These are phyloP conservation scores for Microthyrium microscopicum DNA, from an alignment of 2,329 filamentous ascomycete genomes.

Conservation along the genomic window DNA sequence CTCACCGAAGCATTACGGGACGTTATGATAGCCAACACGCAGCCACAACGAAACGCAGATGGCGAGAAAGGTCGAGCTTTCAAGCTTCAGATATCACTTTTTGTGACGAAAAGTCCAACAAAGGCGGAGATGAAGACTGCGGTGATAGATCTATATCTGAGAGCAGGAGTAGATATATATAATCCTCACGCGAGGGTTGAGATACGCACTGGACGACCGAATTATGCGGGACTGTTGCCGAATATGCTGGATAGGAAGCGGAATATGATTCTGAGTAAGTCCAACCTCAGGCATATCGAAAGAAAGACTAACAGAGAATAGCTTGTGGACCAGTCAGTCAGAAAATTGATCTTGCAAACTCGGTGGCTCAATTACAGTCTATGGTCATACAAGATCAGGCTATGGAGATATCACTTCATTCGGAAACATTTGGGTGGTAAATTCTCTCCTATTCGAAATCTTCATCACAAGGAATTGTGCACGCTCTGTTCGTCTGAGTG, in stretches of 20 bases:
- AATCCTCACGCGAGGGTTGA: slow-evolving; percentile 2
- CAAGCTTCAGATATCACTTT: slow-evolving; percentile 1
- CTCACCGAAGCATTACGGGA: slow-evolving; percentile 2
- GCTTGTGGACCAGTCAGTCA: slow-evolving; percentile 5
- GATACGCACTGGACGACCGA: slow-evolving; percentile 3
- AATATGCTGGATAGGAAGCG: slow-evolving; percentile 2
- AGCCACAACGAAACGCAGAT: no score
- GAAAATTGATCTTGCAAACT: slow-evolving; percentile 4
- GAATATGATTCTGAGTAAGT: slow-evolving; percentile 6
- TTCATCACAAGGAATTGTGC: no score
- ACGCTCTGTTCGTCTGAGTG: no score
- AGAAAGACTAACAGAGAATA: neutral
- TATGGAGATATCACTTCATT: slow-evolving; percentile 5
- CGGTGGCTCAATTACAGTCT: slow-evolving; percentile 4
- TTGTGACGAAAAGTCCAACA: slow-evolving; percentile 2
- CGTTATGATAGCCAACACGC: neutral
- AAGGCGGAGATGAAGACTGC: neutral
- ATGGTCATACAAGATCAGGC: slow-evolving; percentile 1
- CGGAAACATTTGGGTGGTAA: slow-evolving; percentile 7
- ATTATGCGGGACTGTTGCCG: neutral
- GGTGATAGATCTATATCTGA: slow-evolving; percentile 4
- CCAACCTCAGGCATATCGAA: neutral
- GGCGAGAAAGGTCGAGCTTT: no score
- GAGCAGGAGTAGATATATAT: slow-evolving; percentile 1
- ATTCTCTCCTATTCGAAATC: slow-evolving; percentile 1